Evolutionary conservation across 2,329 filamentous ascomycete genomes (phyloP).

Genomic region (Aspergillus neotritici): DNA sequence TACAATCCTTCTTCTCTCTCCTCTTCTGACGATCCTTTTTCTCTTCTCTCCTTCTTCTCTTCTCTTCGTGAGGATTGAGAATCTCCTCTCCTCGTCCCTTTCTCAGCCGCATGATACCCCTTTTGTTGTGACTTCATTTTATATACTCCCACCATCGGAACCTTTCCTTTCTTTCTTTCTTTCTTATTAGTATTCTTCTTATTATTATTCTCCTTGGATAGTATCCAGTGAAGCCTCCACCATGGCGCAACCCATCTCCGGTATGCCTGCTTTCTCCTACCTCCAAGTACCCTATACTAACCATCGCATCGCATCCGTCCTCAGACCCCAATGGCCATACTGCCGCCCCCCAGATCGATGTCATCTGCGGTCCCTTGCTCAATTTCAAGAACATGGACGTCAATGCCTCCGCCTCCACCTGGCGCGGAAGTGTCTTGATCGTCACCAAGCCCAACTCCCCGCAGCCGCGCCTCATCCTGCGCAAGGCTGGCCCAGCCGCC

Average conservation of each 20-base stretch:
- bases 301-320: conserved; percentile 11
- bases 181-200: background rate
- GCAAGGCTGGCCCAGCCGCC: conserved; percentile 28
- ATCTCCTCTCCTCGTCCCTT: no score
- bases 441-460: conserved; percentile 68
- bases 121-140: background rate
- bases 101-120: background rate
- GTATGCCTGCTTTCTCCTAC: background rate
- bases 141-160: no score
- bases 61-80: no score
- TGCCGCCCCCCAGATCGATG: conserved; percentile 30
- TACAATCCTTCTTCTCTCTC: background rate
- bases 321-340: conserved; percentile 19
- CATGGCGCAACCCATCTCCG: conserved; percentile 5
- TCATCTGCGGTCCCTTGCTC: conserved; percentile 45
- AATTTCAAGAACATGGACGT: conserved; percentile 45
- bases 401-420: conserved; percentile 39
- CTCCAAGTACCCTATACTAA: background rate
- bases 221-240: no score
- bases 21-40: background rate
- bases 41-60: background rate
- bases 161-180: background rate
- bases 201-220: conserved; percentile 1
- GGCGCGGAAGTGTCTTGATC: conserved; percentile 81
- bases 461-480: conserved; percentile 53